Evolutionary conservation across 768 basidiomycete species (phyloP).

Genomic region (Hygrocybe coccinea): DNA sequence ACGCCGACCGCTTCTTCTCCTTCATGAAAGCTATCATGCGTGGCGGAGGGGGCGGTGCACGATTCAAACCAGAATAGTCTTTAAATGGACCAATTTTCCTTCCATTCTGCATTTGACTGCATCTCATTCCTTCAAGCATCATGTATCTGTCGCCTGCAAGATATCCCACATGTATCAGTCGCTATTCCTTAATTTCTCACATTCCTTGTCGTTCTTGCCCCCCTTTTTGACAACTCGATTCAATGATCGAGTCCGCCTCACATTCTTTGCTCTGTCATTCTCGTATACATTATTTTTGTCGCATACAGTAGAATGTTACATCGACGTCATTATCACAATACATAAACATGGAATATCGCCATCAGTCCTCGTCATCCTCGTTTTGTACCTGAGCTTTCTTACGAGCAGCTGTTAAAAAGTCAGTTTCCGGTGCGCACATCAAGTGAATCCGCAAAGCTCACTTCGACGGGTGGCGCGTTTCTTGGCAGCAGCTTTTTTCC

Average conservation of each 20-base stretch:
- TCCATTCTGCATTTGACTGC: background rate
- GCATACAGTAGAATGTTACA: background rate
- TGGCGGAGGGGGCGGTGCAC: conserved; percentile 62
- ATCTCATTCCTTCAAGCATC: background rate
- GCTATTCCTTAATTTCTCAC: background rate
- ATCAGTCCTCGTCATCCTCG: conserved; percentile 15
- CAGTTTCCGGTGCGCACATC: background rate
- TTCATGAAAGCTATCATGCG: conserved; percentile 86
- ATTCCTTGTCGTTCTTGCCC: background rate
- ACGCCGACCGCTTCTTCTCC: conserved; percentile 80
- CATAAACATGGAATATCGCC: background rate
- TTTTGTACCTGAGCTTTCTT: conserved; percentile 18
- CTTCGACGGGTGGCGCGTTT: conserved; percentile 55
- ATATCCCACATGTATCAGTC: background rate
- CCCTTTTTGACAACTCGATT: background rate
- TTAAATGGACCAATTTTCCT: background rate
- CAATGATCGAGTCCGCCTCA: background rate
- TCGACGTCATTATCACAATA: background rate
- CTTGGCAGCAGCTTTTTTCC: conserved; percentile 77
- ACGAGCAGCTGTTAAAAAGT: conserved; percentile 10
- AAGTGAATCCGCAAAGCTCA: conserved; percentile 15
- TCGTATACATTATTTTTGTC: background rate
- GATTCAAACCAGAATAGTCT: conserved; percentile 37
- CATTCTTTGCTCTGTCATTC: background rate
- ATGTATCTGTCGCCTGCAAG: background rate